Conservation (phyloP, 345 rosid genomes). For the Gossypium stocksii region DNA sequence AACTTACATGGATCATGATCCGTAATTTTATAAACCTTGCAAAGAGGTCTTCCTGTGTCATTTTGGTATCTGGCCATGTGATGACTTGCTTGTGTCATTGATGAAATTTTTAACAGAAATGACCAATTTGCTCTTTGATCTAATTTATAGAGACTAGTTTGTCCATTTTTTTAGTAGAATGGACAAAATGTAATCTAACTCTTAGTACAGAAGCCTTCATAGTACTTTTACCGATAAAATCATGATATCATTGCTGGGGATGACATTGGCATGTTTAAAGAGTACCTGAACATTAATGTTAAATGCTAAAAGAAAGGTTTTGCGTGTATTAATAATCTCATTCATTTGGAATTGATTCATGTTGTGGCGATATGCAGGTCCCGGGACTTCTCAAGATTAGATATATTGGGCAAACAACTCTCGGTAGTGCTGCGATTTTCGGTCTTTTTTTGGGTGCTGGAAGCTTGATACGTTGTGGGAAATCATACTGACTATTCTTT, state of each 20-base stretch:
- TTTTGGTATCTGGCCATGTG: neutral
- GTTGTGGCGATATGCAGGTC: constrained; percentile 33
- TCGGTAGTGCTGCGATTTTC: constrained; percentile 86
- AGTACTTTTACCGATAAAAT: neutral
- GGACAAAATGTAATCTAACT: no score
- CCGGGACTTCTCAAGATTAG: constrained; percentile 83
- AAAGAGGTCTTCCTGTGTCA: neutral
- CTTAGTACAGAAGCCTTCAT: no score
- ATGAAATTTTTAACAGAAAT: no score
- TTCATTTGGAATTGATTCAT: neutral
- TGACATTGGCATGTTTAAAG: neutral
- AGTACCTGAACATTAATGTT: no score
- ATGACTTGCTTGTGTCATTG: neutral
- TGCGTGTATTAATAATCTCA: neutral
- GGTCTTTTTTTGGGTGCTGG: constrained; percentile 96
- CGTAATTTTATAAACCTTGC: neutral
- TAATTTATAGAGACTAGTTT: no score
- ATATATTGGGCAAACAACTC: constrained; percentile 80
- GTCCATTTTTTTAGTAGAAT: no score
- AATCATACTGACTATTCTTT: constrained; percentile 31
- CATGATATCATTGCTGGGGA: neutral
- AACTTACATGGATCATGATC: neutral
- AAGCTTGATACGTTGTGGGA: constrained; percentile 83
- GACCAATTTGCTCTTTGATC: no score
- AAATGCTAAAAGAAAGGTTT: neutral